Base-by-base conservation (phyloP, 148 eudicot genomes). In the Silene conica region DNA sequence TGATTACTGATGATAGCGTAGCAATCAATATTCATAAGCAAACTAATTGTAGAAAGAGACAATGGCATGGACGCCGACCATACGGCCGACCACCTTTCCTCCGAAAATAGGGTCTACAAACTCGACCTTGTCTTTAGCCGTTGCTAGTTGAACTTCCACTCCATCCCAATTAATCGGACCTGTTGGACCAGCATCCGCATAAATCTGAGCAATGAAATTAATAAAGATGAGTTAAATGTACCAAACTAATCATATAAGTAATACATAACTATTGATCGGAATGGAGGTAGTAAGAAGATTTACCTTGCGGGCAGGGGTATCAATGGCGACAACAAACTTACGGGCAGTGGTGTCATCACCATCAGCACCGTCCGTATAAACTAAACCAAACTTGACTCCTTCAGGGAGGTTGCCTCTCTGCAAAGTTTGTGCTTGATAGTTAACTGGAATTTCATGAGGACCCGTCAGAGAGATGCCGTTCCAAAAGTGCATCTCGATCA, bases 271-370 rank as follows among this genome's bases (percentile, higher is more conserved):
- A n/a, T n/a, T n/a, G n/a, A n/a, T n/a, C n/a, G n/a, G n/a, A n/a
- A n/a, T n/a, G n/a, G n/a, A n/a, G n/a, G n/a, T n/a, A n/a, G n/a
- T n/a, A n/a, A n/a, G n/a, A n/a, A n/a, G n/a, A n/a, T n/a, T n/a
- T n/a, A 63, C 67, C 70, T 66, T 66, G 70, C 52, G 25, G 15
- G 70, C 52, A n/a, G 46, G 52, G 52, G 2, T 66, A 11, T 66
- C 70, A 41, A 66, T 5, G 7, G 52, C 52, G 0, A 38, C 22
- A 41, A 66, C 70, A 66, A 66, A 66, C 70, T 43, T 66, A 66
- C 70, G 50, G 43, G 70, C 70, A 41, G 0, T 19, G 54, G 70
- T 19, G 67, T 63, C 67, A 6, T 26, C 52, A 48, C 15, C 52
- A 8, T 48, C 52, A 3, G 3, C 7, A 28, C 69, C 70, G 43